Conservation (phyloP, 2,329 filamentous ascomycete genomes). For the Colletotrichum eremochloae region DNA sequence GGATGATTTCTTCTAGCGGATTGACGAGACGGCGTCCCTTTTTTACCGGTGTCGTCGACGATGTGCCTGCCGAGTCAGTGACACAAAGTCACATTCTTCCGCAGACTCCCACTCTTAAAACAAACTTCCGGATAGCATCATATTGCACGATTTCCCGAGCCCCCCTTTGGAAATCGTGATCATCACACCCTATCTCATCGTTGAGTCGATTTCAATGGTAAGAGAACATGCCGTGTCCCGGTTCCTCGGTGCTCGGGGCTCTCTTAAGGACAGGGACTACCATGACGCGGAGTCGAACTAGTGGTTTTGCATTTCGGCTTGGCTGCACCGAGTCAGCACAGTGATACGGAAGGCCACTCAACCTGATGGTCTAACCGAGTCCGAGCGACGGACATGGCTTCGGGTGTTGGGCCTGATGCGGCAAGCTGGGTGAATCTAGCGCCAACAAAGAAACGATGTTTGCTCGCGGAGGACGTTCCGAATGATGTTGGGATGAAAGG, state of each 20-base stretch:
- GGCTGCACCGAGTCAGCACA: constrained; percentile 30
- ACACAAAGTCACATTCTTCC: background rate
- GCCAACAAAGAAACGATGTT: constrained; percentile 14
- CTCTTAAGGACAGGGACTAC: constrained; percentile 12
- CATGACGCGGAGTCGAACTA: constrained; percentile 15
- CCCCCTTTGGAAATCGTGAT: background rate
- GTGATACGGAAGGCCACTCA: constrained; percentile 6
- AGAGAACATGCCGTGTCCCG: constrained; percentile 1
- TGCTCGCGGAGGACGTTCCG: background rate
- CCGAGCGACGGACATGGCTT: constrained; percentile 30
- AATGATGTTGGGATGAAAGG: constrained; percentile 21
- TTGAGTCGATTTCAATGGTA: constrained; percentile 7
- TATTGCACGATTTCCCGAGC: constrained; percentile 3
- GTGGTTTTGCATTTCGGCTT: constrained; percentile 33
- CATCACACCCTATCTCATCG: constrained; percentile 25
- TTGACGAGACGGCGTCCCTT: background rate
- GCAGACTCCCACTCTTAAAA: background rate
- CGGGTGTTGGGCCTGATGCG: constrained; percentile 13
- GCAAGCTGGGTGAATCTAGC: constrained; percentile 15
- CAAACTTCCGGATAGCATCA: background rate
- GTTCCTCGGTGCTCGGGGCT: constrained; percentile 24
- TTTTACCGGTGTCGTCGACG: background rate
- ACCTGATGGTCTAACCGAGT: constrained; percentile 9
- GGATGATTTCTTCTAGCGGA: background rate
- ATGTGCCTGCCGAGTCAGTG: constrained; percentile 5